Percentiles rank a stretch among this genome's conserved stretches.
These are phyloP conservation scores for Hypomyces rosellus DNA, from an alignment of 2,329 filamentous ascomycete genomes.

Conservation along the genomic window DNA sequence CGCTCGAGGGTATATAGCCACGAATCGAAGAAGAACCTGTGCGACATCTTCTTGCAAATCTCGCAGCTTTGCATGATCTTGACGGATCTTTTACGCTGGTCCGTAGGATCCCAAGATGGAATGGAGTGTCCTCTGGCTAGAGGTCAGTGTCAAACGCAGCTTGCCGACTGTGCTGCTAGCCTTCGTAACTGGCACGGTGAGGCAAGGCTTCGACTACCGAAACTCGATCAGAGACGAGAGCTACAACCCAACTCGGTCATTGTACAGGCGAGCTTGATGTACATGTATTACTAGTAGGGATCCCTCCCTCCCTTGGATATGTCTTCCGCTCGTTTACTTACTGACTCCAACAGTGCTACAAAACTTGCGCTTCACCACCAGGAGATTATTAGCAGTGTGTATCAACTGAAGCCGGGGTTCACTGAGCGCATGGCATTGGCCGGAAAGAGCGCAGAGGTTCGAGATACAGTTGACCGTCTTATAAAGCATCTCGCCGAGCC, in stretches of 20 bases:
- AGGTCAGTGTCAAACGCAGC: not conserved
- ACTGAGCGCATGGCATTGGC: not conserved
- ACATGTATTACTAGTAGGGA: conserved; percentile 8
- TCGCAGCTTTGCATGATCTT: conserved; percentile 4
- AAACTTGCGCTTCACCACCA: conserved; percentile 4
- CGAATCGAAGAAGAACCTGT: conserved; percentile 1
- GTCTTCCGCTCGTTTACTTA: not conserved
- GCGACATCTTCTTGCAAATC: conserved; percentile 6
- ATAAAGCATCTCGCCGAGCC: conserved; percentile 6
- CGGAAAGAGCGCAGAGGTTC: conserved; percentile 6
- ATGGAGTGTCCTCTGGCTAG: not conserved
- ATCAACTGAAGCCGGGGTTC: conserved; percentile 1
- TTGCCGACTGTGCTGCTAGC: not conserved
- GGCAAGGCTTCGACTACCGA: conserved; percentile 2
- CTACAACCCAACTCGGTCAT: conserved; percentile 6
- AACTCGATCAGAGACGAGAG: conserved; percentile 1
- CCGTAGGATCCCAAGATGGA: conserved; percentile 2
- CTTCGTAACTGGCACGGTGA: conserved; percentile 4
- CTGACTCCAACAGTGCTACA: not conserved
- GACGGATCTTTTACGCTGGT: conserved; percentile 1
- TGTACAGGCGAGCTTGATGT: conserved; percentile 8
- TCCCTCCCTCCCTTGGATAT: not conserved
- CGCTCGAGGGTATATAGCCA: conserved; percentile 7
- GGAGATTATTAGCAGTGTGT: conserved; percentile 5
- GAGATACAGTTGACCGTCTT: conserved; percentile 1